These are phyloP conservation scores for Backusella parvicylindrica DNA, from an alignment of 192 early-diverging fungal species.

Conservation along the genomic window DNA sequence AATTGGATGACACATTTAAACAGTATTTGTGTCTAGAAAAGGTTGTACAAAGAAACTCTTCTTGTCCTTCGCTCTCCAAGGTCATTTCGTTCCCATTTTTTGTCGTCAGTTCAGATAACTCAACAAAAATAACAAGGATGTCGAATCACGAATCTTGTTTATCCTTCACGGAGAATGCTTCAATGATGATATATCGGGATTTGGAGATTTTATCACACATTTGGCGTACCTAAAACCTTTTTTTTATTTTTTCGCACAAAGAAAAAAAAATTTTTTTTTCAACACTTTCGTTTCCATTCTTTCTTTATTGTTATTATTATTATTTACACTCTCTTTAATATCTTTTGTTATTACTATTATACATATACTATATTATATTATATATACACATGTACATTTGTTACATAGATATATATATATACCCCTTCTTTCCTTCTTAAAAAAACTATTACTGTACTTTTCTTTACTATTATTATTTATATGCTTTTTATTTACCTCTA, in stretches of 20 bases:
- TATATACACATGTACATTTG: too few species aligned
- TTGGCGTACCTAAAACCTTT: not conserved
- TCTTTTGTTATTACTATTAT: not conserved
- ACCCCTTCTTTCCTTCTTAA: not conserved
- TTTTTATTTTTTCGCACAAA: not conserved
- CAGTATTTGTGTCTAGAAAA: not conserved
- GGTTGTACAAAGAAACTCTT: not conserved
- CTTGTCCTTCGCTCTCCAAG: not conserved
- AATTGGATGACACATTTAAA: not conserved
- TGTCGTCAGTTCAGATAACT: not conserved
- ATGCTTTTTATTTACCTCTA: not conserved
- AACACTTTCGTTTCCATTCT: not conserved
- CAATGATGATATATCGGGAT: slow-evolving; percentile 5
- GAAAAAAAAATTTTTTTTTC: not conserved
- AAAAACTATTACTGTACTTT: not conserved
- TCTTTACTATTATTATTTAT: not conserved
- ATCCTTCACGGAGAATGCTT: not conserved
- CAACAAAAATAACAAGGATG: not conserved
- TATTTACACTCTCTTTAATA: not conserved
- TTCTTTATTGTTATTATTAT: not conserved
- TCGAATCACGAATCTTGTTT: slow-evolving; percentile 11
- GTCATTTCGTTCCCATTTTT: slow-evolving; percentile 2
- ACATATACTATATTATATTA: not conserved
- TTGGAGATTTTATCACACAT: slow-evolving; percentile 2
- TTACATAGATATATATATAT: not conserved